Conservation (phyloP, 768 basidiomycete genomes). For the Boletus edulis region DNA sequence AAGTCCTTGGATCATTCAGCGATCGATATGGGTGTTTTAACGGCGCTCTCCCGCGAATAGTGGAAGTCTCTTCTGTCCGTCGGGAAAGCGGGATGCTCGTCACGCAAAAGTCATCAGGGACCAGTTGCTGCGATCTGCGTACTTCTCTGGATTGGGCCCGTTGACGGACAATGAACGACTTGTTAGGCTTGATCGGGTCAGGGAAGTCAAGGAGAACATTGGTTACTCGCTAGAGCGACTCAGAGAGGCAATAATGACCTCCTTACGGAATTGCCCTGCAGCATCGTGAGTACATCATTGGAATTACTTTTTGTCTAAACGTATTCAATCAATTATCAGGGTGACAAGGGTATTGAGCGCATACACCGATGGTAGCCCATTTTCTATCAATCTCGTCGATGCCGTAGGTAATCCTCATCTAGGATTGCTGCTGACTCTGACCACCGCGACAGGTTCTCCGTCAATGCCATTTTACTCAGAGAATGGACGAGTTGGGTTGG, state of each 20-base stretch:
- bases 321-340: slow-evolving; percentile 23
- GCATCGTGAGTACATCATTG: slow-evolving; percentile 20
- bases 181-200: slow-evolving; percentile 23
- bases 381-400: slow-evolving; percentile 56
- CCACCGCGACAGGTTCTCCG: slow-evolving; percentile 44
- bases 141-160: slow-evolving; percentile 11
- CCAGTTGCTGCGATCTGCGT: slow-evolving; percentile 21
- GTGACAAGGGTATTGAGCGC: slow-evolving; percentile 45
- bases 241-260: slow-evolving; percentile 16
- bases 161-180: slow-evolving; percentile 17
- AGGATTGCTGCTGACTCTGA: background rate
- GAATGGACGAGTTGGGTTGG: slow-evolving; percentile 56
- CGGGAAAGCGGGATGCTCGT: slow-evolving; percentile 22
- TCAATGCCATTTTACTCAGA: slow-evolving; percentile 52
- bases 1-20: slow-evolving; percentile 13
- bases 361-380: slow-evolving; percentile 49
- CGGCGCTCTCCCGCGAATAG: slow-evolving; percentile 16
- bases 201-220: slow-evolving; percentile 24
- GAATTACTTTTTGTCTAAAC: background rate
- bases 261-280: slow-evolving; percentile 16
- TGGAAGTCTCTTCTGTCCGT: slow-evolving; percentile 35
- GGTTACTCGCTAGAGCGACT: slow-evolving; percentile 26
- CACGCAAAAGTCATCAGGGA: slow-evolving; percentile 31
- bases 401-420: slow-evolving; percentile 38
- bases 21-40: background rate